Percentiles rank a stretch among this genome's conserved stretches.
phyloP scores from a whole-genome alignment of 1,284 basidiomycete species.

The Agroathelia rolfsii region DNA sequence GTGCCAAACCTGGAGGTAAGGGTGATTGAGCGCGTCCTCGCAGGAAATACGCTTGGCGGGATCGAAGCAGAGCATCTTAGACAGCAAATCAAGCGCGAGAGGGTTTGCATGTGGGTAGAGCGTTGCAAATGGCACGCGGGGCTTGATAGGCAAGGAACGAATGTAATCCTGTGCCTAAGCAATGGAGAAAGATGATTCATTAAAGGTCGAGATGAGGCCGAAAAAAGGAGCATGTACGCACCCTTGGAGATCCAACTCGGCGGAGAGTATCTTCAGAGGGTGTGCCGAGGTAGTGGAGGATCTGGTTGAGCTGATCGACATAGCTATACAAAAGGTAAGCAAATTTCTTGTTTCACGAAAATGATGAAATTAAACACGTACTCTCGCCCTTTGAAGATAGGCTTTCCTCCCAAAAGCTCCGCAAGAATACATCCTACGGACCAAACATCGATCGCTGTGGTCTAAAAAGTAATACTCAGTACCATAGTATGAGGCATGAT shows the following conservation, averaged over 20 bases:
- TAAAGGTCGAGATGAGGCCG: conserved; percentile 1
- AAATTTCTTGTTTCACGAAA: not conserved
- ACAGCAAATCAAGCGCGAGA: conserved; percentile 85
- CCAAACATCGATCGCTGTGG: conserved; percentile 92
- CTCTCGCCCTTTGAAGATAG: conserved; percentile 98
- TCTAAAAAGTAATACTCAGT: conserved; percentile 28
- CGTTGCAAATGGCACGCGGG: conserved; percentile 83
- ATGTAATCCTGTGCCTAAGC: conserved; percentile 98
- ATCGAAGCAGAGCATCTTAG: conserved; percentile 91
- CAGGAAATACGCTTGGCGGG: conserved; percentile 93
- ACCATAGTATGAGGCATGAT: conserved; percentile 2
- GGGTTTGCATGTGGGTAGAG: conserved; percentile 93
- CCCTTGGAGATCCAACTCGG: conserved; percentile 86
- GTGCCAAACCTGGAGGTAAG: conserved; percentile 91
- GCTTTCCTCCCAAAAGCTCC: conserved; percentile 91
- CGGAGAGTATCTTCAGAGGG: conserved; percentile 94
- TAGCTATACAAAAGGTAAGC: conserved; percentile 42
- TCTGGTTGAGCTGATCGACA: conserved; percentile 98
- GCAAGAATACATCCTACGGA: conserved; percentile 97
- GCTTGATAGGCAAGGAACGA: conserved; percentile 93
- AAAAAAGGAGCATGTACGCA: conserved; percentile 23
- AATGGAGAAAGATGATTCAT: conserved; percentile 5
- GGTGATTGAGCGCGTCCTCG: conserved; percentile 90
- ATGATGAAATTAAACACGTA: conserved; percentile 28
- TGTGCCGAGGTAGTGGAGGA: conserved; percentile 94